Percentiles rank a stretch among this genome's conserved stretches.
These are phyloP conservation scores for Nematocida homosporus DNA, from an alignment of 371 early-diverging fungal genomes.

Conservation along the genomic window DNA sequence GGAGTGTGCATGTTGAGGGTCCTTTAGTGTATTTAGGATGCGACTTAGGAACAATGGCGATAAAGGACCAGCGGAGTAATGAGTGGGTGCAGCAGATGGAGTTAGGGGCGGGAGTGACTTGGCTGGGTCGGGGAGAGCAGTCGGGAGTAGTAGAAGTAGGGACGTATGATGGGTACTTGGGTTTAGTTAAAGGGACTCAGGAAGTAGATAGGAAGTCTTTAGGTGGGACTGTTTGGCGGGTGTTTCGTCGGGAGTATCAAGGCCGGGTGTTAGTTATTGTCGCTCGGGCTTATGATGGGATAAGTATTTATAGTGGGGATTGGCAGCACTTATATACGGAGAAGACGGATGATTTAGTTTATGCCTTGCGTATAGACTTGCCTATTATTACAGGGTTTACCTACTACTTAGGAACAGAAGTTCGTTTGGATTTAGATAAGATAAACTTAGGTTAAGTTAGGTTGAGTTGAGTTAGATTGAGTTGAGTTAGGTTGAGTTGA, in stretches of 20 bases:
- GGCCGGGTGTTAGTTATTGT: not conserved
- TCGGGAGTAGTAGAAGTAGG: constrained; percentile 30
- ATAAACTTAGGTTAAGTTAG: too few species aligned
- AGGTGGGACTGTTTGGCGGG: constrained; percentile 36
- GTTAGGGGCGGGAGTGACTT: constrained; percentile 31
- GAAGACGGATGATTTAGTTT: constrained; percentile 38
- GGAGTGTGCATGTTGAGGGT: not conserved
- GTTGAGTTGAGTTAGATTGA: too few species aligned
- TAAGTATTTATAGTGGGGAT: constrained; percentile 11
- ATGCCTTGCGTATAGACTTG: constrained; percentile 11
- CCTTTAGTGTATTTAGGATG: constrained; percentile 25
- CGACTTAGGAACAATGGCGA: constrained; percentile 22
- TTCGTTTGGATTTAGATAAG: too few species aligned
- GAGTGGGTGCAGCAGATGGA: not conserved
- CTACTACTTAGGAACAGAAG: constrained; percentile 30
- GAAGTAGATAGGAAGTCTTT: not conserved
- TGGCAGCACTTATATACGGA: not conserved
- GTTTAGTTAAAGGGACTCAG: not conserved
- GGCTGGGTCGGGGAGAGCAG: not conserved
- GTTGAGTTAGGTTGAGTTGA: too few species aligned
- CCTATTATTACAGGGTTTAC: not conserved
- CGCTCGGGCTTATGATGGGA: constrained; percentile 51
- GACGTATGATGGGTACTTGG: constrained; percentile 45
- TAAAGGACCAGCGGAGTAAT: constrained; percentile 4
- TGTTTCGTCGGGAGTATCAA: not conserved